Base-by-base conservation (phyloP, 2,329 filamentous ascomycete genomes). In the Penicillium nordicum region DNA sequence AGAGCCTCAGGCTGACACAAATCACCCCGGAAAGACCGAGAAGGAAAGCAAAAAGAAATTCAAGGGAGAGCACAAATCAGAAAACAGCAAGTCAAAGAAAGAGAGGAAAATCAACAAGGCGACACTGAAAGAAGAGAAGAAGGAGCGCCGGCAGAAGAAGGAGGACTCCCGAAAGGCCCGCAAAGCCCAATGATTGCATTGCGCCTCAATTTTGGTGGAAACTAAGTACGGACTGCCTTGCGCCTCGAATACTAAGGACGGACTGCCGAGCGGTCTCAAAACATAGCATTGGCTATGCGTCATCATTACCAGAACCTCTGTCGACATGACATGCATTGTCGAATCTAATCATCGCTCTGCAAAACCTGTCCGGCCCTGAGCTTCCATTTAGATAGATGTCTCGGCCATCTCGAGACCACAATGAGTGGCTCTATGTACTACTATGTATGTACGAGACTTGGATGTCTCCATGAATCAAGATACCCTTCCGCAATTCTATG, bases 111-210 rank as follows among this genome's bases (percentile, higher is more conserved):
- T 61, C 41, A 69, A 54, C 53, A 70, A 67, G 55, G 64, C 64
- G 40, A 67, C 61, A 32, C 66, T 58, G 52, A 67, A 55, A 53
- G 60, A 67, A 38, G 58, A 62, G 30, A 67, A 69, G 41, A 65
- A 67, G 54, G 64, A 70, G 49, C 64, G 66, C 57, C 63, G 66
- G 29, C 54, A 69, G 34, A 72, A 74, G 57, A 74, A 74, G 62
- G 79, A 82, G 67, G 72, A 79, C 25, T 63, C 66, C 23, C 69
- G 68, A 37, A 70, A 70, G 44, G 69, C 72, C 21, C 69, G 63
- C 38, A 67, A 68, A 50, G 60, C 61, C 23, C 63, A 66, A 61
- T 68, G 48, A 55, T n/a, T 23, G 18, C n/a, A 25, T 41, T 46
- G 46, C 30, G 5, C 6, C 16, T 14, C 25, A 3, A n/a, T 41